A percentile compares a stretch with the other conserved stretches of the same genome.
These are phyloP conservation scores for Alternaria sp. DNA, from an alignment of 2,329 filamentous ascomycete species.

Conservation along the genomic window DNA sequence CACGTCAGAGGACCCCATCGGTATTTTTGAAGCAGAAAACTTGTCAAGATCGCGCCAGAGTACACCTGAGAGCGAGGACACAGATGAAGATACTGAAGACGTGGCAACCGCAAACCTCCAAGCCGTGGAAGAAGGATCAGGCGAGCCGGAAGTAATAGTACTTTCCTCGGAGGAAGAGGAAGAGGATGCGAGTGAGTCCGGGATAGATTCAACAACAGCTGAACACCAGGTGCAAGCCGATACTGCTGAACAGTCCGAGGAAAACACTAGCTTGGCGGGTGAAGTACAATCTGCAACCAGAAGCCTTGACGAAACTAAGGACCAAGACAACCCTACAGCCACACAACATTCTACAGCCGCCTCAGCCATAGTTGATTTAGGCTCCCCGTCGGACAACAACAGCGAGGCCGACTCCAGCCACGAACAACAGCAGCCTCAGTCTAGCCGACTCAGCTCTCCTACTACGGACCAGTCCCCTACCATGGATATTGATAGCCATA, in stretches of 20 bases:
- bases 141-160: conserved; percentile 21
- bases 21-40: background rate
- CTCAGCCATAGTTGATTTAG: conserved; percentile 37
- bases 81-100: background rate
- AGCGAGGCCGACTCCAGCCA: conserved; percentile 5
- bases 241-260: background rate
- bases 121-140: background rate
- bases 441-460: background rate
- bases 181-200: background rate
- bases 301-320: background rate
- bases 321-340: background rate
- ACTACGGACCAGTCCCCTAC: conserved; percentile 7
- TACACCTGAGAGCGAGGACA: background rate
- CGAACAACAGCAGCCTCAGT: background rate
- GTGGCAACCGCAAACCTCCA: background rate
- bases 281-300: background rate
- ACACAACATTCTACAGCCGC: conserved; percentile 1
- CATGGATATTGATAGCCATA: conserved; percentile 12
- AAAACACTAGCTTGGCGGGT: background rate
- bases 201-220: background rate
- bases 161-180: conserved; percentile 24
- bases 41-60: background rate
- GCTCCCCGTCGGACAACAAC: conserved; percentile 26
- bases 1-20: background rate
- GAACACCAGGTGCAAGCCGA: background rate